Evolutionary conservation across 1,139 yeast genomes (phyloP).

Genomic region (Lodderomyces oxycetoniae): DNA sequence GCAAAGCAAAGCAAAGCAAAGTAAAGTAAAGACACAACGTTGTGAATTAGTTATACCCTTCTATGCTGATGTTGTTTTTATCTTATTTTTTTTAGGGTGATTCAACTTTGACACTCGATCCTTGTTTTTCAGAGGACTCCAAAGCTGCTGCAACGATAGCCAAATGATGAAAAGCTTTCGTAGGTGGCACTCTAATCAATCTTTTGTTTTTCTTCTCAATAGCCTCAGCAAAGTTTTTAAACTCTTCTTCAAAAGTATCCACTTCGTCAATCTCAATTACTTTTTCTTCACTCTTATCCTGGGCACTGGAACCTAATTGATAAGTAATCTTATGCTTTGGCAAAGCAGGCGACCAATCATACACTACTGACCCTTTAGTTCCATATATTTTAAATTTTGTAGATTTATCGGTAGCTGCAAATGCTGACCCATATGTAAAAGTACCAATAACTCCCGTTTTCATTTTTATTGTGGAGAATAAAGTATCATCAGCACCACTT

Average conservation of each 20-base stretch:
- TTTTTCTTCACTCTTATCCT: slow-evolving; percentile 39
- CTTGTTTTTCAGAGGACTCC: slow-evolving; percentile 59
- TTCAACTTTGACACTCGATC: slow-evolving; percentile 53
- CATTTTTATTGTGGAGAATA: slow-evolving; percentile 64
- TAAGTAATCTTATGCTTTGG: slow-evolving; percentile 41
- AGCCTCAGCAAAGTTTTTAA: slow-evolving; percentile 69
- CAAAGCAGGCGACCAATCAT: slow-evolving; percentile 56
- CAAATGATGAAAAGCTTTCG: slow-evolving; percentile 82
- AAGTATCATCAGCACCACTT: slow-evolving; percentile 77
- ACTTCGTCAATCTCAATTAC: slow-evolving; percentile 59
- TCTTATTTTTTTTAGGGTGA: slow-evolving; percentile 16
- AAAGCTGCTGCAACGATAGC: slow-evolving; percentile 84
- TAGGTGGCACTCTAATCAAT: slow-evolving; percentile 57
- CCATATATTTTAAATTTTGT: slow-evolving; percentile 70
- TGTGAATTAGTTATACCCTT: background rate
- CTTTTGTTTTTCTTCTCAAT: slow-evolving; percentile 60
- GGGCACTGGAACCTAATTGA: slow-evolving; percentile 44
- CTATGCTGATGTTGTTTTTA: background rate
- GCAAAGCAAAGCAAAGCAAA: background rate
- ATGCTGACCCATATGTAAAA: slow-evolving; percentile 86
- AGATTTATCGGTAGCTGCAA: slow-evolving; percentile 75
- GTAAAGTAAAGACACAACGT: background rate
- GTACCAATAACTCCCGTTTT: slow-evolving; percentile 73
- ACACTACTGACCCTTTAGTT: slow-evolving; percentile 64
- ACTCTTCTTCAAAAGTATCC: slow-evolving; percentile 52